Evolutionary conservation across 2,329 filamentous ascomycete species (phyloP).

Genomic region (Mariannaea elegans): DNA sequence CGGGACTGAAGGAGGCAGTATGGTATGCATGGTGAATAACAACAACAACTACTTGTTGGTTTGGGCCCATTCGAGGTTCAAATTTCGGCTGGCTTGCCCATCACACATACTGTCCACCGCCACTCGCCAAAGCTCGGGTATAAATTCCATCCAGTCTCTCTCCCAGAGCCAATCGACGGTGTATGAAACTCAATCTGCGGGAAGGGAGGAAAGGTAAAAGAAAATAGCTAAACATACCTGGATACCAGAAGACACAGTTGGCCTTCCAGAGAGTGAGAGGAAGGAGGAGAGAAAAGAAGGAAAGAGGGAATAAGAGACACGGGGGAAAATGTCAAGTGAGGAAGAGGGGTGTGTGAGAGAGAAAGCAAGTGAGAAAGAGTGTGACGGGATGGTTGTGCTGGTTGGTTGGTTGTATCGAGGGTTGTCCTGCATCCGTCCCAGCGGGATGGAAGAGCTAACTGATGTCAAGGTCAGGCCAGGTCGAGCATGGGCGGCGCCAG

Average conservation of each 20-base stretch:
- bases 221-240: conserved; percentile 1
- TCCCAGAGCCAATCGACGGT: conserved; percentile 6
- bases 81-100: conserved; percentile 17
- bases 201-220: neutral
- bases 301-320: neutral
- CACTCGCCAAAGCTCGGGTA: conserved; percentile 22
- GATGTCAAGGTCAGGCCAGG: conserved; percentile 36
- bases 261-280: neutral
- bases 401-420: conserved; percentile 15
- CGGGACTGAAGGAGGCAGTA: conserved; percentile 16
- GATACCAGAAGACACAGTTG: neutral
- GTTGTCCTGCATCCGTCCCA: conserved; percentile 31
- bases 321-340: conserved; percentile 2
- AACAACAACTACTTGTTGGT: conserved; percentile 26
- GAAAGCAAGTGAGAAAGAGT: neutral
- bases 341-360: conserved; percentile 8
- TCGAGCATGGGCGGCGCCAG: conserved; percentile 27
- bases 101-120: conserved; percentile 6
- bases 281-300: neutral
- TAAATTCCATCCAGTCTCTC: neutral
- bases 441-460: conserved; percentile 33
- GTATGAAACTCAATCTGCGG: conserved; percentile 5
- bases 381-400: neutral
- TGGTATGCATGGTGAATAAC: neutral
- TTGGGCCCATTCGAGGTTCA: conserved; percentile 11